Base-by-base conservation (phyloP, 306 rosid genomes). In the Echinosophora koreensis region DNA sequence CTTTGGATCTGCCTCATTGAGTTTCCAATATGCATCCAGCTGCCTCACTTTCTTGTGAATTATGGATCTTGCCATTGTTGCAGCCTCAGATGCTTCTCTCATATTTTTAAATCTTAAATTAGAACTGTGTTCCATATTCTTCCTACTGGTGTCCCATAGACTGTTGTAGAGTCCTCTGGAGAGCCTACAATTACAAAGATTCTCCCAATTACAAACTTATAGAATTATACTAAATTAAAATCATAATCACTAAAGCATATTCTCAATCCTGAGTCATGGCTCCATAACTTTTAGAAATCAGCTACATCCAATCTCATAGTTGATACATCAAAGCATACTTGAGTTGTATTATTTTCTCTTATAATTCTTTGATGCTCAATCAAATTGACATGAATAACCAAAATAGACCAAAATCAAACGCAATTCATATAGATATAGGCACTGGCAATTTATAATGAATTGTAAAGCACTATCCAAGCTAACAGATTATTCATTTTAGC, bases 41-140 rank as follows among this genome's bases (percentile, higher is more conserved):
- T 86, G 81, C 85, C 92, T 80, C 34, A 78, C 91, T 73, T 84
- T 95, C 82, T 84, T 87, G 87, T 92, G 96, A 86, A 95, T 66
- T 66, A 69, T 73, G 74, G 97, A 95, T 52, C 97, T 92, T 71
- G 97, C 88, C 86, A 65, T 85, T 55, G 90, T 81, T 46, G 96
- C 97, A 81, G 87, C 90, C 76, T 87, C 89, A 2, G 94, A 80
- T 73, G 90, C 83, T 65, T 87, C 86, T 84, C 81, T 84, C 88
- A 89, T 78, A 81, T 92, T 91, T 82, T 81, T 86, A 34, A 73
- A 77, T 44, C 86, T 84, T 74, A 84, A 84, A 71, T 86, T 78
- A 39, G 83, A 68, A 61, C 82, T 62, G 60, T 95, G 90, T 84
- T 89, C 86, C 71, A 28, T 58, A 49, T 87, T 87, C 86, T 88